Conservation (phyloP, 768 basidiomycete species). For the Boletus coccyginus region DNA sequence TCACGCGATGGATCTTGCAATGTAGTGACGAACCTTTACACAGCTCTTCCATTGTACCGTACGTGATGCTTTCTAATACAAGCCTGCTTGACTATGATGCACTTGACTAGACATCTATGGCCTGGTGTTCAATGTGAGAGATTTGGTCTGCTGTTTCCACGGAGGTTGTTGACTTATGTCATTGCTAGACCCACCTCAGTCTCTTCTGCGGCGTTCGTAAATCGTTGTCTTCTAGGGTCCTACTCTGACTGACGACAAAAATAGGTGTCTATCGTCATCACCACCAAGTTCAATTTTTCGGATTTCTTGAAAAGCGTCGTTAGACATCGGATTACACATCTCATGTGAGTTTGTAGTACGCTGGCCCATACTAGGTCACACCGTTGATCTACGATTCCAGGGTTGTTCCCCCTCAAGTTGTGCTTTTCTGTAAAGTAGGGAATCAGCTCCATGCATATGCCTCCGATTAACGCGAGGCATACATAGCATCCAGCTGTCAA, state of each 20-base stretch:
- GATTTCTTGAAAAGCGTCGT: conserved; percentile 46
- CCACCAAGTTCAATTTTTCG: conserved; percentile 42
- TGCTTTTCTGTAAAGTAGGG: conserved; percentile 48
- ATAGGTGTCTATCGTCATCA: conserved; percentile 52
- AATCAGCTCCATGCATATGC: background rate
- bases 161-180: conserved; percentile 17
- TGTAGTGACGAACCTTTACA: background rate
- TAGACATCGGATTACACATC: conserved; percentile 45
- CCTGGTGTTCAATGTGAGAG: conserved; percentile 52
- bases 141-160: background rate
- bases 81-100: background rate
- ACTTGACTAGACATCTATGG: conserved; percentile 59
- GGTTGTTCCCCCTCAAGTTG: conserved; percentile 49
- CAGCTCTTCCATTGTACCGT: conserved; percentile 65
- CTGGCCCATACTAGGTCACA: background rate
- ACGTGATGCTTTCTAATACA: conserved; percentile 19
- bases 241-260: conserved; percentile 2
- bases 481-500: conserved; percentile 41
- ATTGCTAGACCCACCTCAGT: conserved; percentile 52
- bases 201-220: conserved; percentile 54
- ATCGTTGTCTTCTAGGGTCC: background rate
- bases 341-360: conserved; percentile 30
- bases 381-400: conserved; percentile 7
- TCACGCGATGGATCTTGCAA: background rate
- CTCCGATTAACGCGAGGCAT: background rate